A percentile compares a stretch with the other conserved stretches of the same genome.
Conservation (phyloP, 2,329 filamentous ascomycete species). For the Leptographium lundbergii region DNA sequence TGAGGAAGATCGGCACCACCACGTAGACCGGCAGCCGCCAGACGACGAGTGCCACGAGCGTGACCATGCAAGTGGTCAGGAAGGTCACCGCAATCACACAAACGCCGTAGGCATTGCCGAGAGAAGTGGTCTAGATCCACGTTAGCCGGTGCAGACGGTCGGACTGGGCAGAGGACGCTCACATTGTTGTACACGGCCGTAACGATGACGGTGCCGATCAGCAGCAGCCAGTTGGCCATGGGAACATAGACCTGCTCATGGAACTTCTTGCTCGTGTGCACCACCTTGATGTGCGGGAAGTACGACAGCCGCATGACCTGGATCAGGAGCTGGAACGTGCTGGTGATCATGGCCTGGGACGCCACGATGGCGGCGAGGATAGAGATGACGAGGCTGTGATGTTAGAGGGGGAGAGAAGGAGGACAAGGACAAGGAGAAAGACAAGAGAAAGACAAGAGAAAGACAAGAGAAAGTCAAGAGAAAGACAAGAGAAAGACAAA, state of each 20-base stretch:
- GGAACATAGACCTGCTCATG: slow-evolving; percentile 70
- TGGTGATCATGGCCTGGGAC: slow-evolving; percentile 67
- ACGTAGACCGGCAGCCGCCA: slow-evolving; percentile 51
- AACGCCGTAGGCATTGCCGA: slow-evolving; percentile 66
- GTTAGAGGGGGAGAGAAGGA: not conserved
- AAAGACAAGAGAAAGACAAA: not conserved
- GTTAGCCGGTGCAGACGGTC: not conserved
- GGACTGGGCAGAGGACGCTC: slow-evolving; percentile 12
- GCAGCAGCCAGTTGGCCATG: slow-evolving; percentile 62
- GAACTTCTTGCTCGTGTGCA: slow-evolving; percentile 57
- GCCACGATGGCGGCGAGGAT: slow-evolving; percentile 62
- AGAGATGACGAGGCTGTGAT: slow-evolving; percentile 43
- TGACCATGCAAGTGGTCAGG: slow-evolving; percentile 63
- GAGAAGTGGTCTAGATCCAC: slow-evolving; percentile 40
- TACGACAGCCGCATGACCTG: slow-evolving; percentile 62
- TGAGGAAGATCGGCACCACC: slow-evolving; percentile 49
- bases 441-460: no score
- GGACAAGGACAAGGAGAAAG: no score
- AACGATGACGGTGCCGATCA: slow-evolving; percentile 63
- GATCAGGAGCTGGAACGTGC: slow-evolving; percentile 54
- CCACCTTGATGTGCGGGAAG: slow-evolving; percentile 62
- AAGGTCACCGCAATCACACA: slow-evolving; percentile 74
- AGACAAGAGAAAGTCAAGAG: not conserved
- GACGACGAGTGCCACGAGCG: slow-evolving; percentile 57
- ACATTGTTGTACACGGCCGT: slow-evolving; percentile 62